phyloP scores from a whole-genome alignment of 805 yeast genomes.

The Nakazawaea populi region DNA sequence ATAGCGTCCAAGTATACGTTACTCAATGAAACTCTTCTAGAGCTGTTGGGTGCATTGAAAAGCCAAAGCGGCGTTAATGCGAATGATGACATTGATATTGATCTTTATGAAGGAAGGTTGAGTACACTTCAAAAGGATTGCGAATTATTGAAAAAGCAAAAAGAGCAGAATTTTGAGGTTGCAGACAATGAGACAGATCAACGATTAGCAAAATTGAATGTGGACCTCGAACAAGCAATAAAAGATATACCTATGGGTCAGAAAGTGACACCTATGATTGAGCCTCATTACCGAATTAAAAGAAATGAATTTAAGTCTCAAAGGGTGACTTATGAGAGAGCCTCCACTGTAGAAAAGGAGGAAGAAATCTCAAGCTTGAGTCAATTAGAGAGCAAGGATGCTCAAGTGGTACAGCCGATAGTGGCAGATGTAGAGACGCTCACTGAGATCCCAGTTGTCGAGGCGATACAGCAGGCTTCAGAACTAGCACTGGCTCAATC shows the following conservation, averaged over 20 bases:
- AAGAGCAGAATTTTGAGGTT: background rate
- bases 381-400: background rate
- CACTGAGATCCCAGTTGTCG: background rate
- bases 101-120: background rate
- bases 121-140: background rate
- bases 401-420: background rate
- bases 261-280: background rate
- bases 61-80: background rate
- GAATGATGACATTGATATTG: too few relatives aligned
- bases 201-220: background rate
- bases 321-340: background rate
- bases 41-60: constrained; percentile 4
- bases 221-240: background rate
- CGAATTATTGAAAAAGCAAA: background rate
- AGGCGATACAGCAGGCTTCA: too few relatives aligned
- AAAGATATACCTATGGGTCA: background rate
- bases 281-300: background rate
- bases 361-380: background rate
- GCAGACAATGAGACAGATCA: background rate
- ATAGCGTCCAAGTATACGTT: constrained; percentile 26
- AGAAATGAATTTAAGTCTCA: constrained; percentile 2
- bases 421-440: background rate
- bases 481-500: too few relatives aligned
- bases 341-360: background rate
- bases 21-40: constrained; percentile 24